Percentiles rank a stretch among this genome's conserved stretches.
Conservation (phyloP, 2,329 filamentous ascomycete genomes). For the Alternaria consortialis region DNA sequence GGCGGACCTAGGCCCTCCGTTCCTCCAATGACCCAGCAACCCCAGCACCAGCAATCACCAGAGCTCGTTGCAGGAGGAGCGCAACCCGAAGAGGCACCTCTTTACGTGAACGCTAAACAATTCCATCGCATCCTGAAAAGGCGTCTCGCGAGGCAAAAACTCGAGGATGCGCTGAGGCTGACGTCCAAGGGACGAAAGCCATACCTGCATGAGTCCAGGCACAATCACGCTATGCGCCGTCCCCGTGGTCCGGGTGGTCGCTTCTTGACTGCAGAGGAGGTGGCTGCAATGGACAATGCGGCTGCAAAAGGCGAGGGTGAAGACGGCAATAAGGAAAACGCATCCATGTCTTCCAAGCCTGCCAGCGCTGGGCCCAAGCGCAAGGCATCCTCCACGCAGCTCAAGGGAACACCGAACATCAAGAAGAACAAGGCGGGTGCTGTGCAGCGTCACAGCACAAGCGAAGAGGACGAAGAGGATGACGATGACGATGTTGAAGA, state of each 20-base stretch:
- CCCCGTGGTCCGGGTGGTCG: constrained; percentile 92
- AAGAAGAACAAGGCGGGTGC: constrained; percentile 62
- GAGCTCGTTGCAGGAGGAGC: constrained; percentile 75
- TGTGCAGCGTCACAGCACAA: constrained; percentile 54
- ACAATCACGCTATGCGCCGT: constrained; percentile 97
- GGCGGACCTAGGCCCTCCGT: constrained; percentile 62
- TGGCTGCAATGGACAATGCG: constrained; percentile 78
- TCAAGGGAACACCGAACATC: constrained; percentile 43
- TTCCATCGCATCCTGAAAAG: constrained; percentile 97
- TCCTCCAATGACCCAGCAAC: constrained; percentile 64
- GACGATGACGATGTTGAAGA: constrained; percentile 63
- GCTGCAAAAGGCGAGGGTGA: constrained; percentile 37
- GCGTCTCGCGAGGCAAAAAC: constrained; percentile 87
- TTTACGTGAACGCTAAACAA: constrained; percentile 99
- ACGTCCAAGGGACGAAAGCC: constrained; percentile 97
- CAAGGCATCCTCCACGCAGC: constrained; percentile 42
- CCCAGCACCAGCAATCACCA: constrained; percentile 78
- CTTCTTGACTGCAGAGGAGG: constrained; percentile 96
- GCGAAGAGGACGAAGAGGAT: constrained; percentile 62
- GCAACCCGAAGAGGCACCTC: constrained; percentile 82
- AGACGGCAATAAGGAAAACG: constrained; percentile 54
- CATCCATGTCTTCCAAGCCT: constrained; percentile 36
- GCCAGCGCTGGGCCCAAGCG: constrained; percentile 39
- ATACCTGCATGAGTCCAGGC: constrained; percentile 94
- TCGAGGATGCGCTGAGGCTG: constrained; percentile 90